These are phyloP conservation scores for Debaryomycetaceae sp. DNA, from an alignment of 1,139 yeast genomes.

Conservation along the genomic window DNA sequence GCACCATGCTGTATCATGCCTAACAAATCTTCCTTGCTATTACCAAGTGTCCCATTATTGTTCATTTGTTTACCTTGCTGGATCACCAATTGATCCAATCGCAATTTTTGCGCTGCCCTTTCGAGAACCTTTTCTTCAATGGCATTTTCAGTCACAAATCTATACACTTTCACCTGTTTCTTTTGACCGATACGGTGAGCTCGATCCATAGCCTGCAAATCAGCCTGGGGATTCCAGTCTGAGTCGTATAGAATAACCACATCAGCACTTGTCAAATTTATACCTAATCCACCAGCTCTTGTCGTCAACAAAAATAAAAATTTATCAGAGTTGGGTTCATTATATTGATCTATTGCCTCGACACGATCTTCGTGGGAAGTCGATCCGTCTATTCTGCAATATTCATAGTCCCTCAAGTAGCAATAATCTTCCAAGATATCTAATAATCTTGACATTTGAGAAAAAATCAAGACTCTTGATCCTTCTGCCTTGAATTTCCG, in stretches of 20 bases:
- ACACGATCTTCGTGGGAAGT: constrained; percentile 94
- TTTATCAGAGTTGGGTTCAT: constrained; percentile 76
- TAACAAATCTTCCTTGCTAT: constrained; percentile 77
- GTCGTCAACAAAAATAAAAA: constrained; percentile 87
- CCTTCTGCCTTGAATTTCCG: constrained; percentile 73
- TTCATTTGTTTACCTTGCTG: constrained; percentile 78
- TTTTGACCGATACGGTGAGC: constrained; percentile 98
- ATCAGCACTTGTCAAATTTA: constrained; percentile 90
- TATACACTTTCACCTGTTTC: constrained; percentile 86
- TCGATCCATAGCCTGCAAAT: constrained; percentile 97
- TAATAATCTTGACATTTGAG: constrained; percentile 90
- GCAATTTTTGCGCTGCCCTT: constrained; percentile 89
- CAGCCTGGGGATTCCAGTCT: constrained; percentile 99
- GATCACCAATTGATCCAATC: constrained; percentile 91
- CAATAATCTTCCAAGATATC: constrained; percentile 95
- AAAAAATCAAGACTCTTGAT: constrained; percentile 85
- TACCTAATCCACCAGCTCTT: constrained; percentile 98
- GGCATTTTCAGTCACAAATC: constrained; percentile 94
- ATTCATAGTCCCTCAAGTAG: constrained; percentile 73
- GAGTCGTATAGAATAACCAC: constrained; percentile 87
- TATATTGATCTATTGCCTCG: constrained; percentile 87
- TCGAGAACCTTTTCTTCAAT: constrained; percentile 95
- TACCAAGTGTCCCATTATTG: constrained; percentile 36
- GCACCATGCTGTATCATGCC: constrained; percentile 99
- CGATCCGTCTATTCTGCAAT: constrained; percentile 93